Evolutionary conservation across 768 basidiomycete genomes (phyloP).

Genomic region (Russula abietina): DNA sequence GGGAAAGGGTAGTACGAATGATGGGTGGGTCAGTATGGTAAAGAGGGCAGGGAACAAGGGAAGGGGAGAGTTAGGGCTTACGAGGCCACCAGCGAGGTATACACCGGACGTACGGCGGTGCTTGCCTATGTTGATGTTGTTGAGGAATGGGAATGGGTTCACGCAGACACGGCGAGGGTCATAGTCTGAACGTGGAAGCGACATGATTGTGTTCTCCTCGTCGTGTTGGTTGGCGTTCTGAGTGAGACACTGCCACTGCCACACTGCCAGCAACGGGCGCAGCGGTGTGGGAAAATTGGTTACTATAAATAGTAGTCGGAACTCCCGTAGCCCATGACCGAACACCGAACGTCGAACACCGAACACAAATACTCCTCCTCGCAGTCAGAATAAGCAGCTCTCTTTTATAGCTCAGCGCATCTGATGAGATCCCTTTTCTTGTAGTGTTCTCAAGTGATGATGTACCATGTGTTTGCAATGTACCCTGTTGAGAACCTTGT

Average conservation of each 20-base stretch:
- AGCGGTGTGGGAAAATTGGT: conserved; percentile 3
- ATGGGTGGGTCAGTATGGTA: conserved; percentile 1
- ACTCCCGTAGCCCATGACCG: too few species aligned
- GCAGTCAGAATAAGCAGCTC: background rate
- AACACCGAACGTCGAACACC: too few species aligned
- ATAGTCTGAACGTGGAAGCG: conserved; percentile 64
- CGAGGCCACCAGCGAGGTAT: conserved; percentile 87
- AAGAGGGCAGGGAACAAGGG: conserved; percentile 1
- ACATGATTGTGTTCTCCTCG: conserved; percentile 39
- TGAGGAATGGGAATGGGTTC: conserved; percentile 63
- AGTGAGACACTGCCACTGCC: background rate
- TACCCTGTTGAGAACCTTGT: background rate
- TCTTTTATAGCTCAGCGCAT: background rate
- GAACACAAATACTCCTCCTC: too few species aligned
- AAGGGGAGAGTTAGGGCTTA: conserved; percentile 40
- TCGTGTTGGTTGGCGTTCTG: background rate
- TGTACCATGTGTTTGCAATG: background rate
- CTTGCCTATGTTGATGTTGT: conserved; percentile 59
- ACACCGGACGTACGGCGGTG: conserved; percentile 81
- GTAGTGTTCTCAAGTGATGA: background rate
- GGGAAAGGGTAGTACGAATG: background rate
- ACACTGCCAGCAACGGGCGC: background rate
- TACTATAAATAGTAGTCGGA: background rate
- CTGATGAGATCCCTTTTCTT: background rate
- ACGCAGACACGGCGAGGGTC: conserved; percentile 85